Evolutionary conservation across 2,329 filamentous ascomycete genomes (phyloP), one percentile per base, ranked within the genome.

Genomic region (Hypoxylon sp.): DNA sequence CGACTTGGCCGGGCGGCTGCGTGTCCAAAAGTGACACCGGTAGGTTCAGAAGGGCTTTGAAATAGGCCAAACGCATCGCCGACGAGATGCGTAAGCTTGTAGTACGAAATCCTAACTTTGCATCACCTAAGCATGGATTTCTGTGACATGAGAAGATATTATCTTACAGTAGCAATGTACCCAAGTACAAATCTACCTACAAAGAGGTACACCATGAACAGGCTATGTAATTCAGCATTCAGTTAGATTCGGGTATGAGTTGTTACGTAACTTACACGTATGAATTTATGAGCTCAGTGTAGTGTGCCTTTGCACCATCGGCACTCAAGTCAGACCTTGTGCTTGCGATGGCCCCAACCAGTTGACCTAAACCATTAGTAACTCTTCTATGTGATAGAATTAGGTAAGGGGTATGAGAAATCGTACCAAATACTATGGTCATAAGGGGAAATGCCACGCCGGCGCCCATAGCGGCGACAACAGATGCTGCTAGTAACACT

Each of bases 121-220:
- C 24, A 17, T 51, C 11, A 52, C 22, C n/a, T 71, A 5, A 73
- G 52, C 53, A 47, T 33, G 10, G 24, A 10, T 24, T 19, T 39
- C 24, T 8, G 6, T 13, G 14, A 33, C 9, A 31, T 29, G 8
- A 11, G 39, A 11, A 46, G n/a, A 46, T 42, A 26, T 44, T 8
- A 29, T 71, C 81, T 80, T 79, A 84, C 84, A 72, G 86, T 87
- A 64, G 86, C 84, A 63, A 90, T 80, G 71, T 92, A 93, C 67
- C 87, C 88, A 24, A 91, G 80, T 6, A 82, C 75, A 69, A 92
- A 89, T 50, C 91, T 89, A 8, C 82, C 91, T 39, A 93, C 79
- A 77, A 94, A 94, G 10, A 94, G 82, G 66, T 89, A 91, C 50
- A 94, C 85, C 75, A 94, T 90, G 77, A 89, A 92, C 0, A 94